Percentiles rank a stretch among this genome's conserved stretches.
Conservation (phyloP, 441 rosid species). For the Erodium trifolium region DNA sequence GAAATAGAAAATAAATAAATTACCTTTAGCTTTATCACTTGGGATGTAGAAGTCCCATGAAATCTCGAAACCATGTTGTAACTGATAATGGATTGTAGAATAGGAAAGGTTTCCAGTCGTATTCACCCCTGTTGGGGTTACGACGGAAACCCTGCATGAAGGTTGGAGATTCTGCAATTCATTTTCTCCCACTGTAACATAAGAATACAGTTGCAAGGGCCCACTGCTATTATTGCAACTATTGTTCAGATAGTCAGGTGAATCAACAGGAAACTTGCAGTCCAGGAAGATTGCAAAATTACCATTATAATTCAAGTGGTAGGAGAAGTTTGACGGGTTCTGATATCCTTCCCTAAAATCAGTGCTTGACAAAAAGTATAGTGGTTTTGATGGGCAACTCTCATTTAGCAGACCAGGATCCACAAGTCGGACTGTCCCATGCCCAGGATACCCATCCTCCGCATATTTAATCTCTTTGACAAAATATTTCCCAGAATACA, state of each 20-base stretch:
- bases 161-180: neutral
- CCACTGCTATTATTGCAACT: constrained; percentile 5
- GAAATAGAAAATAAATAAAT: too few relatives aligned
- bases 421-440: neutral
- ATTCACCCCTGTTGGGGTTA: neutral
- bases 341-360: neutral
- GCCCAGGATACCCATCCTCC: neutral
- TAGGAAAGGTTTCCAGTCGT: neutral
- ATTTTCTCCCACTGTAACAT: constrained; percentile 4
- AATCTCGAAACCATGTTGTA: neutral
- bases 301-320: neutral
- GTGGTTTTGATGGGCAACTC: constrained; percentile 6
- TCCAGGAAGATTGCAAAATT: constrained; percentile 1
- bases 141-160: neutral
- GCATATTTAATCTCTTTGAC: neutral
- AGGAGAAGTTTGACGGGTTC: neutral
- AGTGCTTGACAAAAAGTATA: neutral
- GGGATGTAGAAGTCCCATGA: neutral
- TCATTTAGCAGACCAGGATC: constrained; percentile 8
- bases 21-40: neutral
- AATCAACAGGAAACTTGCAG: neutral
- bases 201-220: neutral
- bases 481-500: neutral
- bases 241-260: neutral
- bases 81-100: neutral